These are phyloP conservation scores for Hymenoscyphus repandus DNA, from an alignment of 2,329 filamentous ascomycete species.

Conservation along the genomic window DNA sequence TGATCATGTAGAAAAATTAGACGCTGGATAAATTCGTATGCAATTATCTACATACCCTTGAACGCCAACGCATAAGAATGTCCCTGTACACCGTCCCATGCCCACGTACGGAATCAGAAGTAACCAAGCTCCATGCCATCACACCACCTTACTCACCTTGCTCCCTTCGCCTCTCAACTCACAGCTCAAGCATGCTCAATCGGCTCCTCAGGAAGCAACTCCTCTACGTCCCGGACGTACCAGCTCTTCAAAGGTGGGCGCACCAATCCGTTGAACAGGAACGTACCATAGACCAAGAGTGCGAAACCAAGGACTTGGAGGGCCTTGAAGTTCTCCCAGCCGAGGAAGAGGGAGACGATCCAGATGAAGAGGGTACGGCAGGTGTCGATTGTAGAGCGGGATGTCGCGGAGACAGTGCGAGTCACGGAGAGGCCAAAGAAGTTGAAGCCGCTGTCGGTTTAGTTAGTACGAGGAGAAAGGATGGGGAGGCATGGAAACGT, in stretches of 20 bases:
- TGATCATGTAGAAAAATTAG: too few species aligned
- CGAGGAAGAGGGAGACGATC: slow-evolving; percentile 86
- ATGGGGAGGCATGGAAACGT: slow-evolving; percentile 34
- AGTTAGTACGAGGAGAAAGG: slow-evolving; percentile 1
- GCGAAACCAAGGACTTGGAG: slow-evolving; percentile 86
- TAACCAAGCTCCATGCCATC: neutral
- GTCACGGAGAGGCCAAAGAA: slow-evolving; percentile 97
- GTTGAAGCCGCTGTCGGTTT: slow-evolving; percentile 74
- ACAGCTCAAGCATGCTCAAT: slow-evolving; percentile 57
- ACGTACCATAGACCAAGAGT: slow-evolving; percentile 91
- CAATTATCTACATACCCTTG: too few species aligned
- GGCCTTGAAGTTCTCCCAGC: slow-evolving; percentile 98
- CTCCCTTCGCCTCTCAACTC: neutral
- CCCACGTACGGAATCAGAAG: neutral
- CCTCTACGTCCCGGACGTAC: slow-evolving; percentile 52
- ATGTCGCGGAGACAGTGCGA: slow-evolving; percentile 81
- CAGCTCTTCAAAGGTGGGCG: slow-evolving; percentile 69
- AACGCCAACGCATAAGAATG: too few species aligned
- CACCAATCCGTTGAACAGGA: slow-evolving; percentile 93
- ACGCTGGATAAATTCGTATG: too few species aligned
- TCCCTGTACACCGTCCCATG: neutral
- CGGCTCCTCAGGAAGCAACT: slow-evolving; percentile 74
- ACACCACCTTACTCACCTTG: too few species aligned
- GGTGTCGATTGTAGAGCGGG: slow-evolving; percentile 93
- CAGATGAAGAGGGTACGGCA: slow-evolving; percentile 98